Evolutionary conservation across 306 rosid genomes (phyloP).

Genomic region (Nissolia schottii): DNA sequence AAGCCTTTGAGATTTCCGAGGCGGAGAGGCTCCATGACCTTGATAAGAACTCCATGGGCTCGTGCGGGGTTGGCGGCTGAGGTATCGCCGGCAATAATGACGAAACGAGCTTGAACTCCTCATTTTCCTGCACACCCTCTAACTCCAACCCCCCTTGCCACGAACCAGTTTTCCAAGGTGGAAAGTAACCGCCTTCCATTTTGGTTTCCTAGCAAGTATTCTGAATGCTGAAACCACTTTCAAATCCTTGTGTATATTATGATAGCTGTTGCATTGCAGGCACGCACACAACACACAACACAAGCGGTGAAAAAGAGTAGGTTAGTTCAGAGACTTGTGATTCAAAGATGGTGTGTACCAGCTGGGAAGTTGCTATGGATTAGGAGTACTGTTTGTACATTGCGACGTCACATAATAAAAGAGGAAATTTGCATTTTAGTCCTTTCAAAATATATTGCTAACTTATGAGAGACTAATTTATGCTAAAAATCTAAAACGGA

Average conservation of each 20-base stretch:
- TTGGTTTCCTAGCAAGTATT: background rate
- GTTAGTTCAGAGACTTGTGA: background rate
- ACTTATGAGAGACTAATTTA: no score
- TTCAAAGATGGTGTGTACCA: background rate
- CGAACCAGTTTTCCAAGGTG: slow-evolving; percentile 43
- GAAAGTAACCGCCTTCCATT: slow-evolving; percentile 51
- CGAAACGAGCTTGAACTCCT: slow-evolving; percentile 43
- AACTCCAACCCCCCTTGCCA: slow-evolving; percentile 41
- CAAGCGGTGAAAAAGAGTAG: background rate
- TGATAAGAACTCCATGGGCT: slow-evolving; percentile 84
- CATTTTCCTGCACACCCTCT: slow-evolving; percentile 48
- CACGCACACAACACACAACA: background rate
- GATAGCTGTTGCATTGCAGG: slow-evolving; percentile 19
- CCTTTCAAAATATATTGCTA: no score
- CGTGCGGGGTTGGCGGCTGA: slow-evolving; percentile 82
- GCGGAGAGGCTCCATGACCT: slow-evolving; percentile 95
- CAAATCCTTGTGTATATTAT: background rate
- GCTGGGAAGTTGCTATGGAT: background rate
- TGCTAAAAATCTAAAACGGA: no score
- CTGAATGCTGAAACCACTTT: slow-evolving; percentile 17
- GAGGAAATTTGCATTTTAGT: no score
- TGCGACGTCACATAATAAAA: background rate
- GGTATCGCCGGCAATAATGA: slow-evolving; percentile 66
- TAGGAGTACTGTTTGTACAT: background rate
- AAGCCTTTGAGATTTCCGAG: slow-evolving; percentile 79